Evolutionary conservation across 805 yeast species (phyloP).

Genomic region (Spencermartinsiella europaea): DNA sequence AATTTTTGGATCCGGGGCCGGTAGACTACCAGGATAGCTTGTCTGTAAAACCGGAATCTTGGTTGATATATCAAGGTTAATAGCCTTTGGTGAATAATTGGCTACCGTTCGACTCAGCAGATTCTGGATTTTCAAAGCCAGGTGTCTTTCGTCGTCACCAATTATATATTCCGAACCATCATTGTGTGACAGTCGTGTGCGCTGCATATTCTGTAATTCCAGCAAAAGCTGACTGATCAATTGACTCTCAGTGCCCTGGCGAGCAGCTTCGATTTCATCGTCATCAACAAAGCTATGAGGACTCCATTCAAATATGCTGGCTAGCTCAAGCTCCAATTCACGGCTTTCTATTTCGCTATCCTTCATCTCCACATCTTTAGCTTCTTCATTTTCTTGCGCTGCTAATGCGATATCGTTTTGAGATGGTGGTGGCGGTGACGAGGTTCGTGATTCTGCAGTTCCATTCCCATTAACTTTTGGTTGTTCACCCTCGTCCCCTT

Average conservation of each 20-base stretch:
- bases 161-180: slow-evolving; percentile 23
- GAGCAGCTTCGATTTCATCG: slow-evolving; percentile 47
- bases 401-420: background rate
- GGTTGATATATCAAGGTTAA: slow-evolving; percentile 22
- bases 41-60: slow-evolving; percentile 64
- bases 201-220: slow-evolving; percentile 48
- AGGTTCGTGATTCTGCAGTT: background rate
- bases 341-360: background rate
- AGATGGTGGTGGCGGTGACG: too few relatives aligned
- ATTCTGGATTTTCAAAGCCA: slow-evolving; percentile 32
- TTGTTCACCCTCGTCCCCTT: slow-evolving; percentile 20
- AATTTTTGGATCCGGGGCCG: slow-evolving; percentile 35
- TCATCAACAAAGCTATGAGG: slow-evolving; percentile 45
- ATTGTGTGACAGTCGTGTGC: slow-evolving; percentile 36
- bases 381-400: slow-evolving; percentile 1
- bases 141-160: slow-evolving; percentile 29
- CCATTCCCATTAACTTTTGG: slow-evolving; percentile 15
- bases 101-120: slow-evolving; percentile 41
- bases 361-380: slow-evolving; percentile 2
- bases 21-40: slow-evolving; percentile 74
- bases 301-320: slow-evolving; percentile 44
- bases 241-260: slow-evolving; percentile 38
- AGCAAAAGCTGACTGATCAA: slow-evolving; percentile 42
- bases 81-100: slow-evolving; percentile 27
- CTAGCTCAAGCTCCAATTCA: slow-evolving; percentile 15